phyloP scores from a whole-genome alignment of 345 rosid genomes.

The Jatropha curcas region DNA sequence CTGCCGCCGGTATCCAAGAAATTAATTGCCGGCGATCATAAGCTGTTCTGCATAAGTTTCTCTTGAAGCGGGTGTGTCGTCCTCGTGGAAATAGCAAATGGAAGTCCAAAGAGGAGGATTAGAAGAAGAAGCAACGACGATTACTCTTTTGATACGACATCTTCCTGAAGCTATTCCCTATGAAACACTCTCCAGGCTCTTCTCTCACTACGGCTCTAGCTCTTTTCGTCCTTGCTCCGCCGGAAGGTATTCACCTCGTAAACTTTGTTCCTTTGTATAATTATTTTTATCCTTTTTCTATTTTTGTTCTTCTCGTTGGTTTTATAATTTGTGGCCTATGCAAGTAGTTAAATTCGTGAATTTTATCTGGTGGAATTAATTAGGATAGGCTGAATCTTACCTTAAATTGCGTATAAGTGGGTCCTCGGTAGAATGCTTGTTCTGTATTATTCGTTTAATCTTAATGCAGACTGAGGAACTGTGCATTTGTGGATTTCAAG shows the following conservation, averaged over 20 bases:
- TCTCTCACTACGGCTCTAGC: constrained; percentile 84
- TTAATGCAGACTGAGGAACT: constrained; percentile 61
- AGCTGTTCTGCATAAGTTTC: background rate
- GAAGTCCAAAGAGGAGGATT: constrained; percentile 1
- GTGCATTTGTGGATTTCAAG: constrained; percentile 88
- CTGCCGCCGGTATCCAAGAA: background rate
- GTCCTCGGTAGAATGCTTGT: background rate
- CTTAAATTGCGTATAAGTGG: too few species aligned
- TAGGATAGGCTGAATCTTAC: too few species aligned
- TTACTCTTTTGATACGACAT: constrained; percentile 65
- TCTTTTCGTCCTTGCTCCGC: constrained; percentile 75
- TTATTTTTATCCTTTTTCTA: background rate
- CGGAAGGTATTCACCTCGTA: constrained; percentile 47
- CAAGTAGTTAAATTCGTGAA: background rate
- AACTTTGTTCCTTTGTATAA: background rate
- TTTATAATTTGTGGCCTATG: background rate
- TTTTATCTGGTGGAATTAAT: too few species aligned
- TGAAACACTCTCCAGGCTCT: constrained; percentile 64
- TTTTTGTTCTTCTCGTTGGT: background rate
- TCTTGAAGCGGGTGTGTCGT: background rate
- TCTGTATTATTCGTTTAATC: background rate
- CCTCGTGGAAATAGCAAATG: background rate
- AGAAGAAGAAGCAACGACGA: constrained; percentile 13
- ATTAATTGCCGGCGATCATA: background rate
- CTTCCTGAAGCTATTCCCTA: constrained; percentile 85